Evolutionary conservation across 73 alveolate genomes (phyloP).

Genomic region (Chromera velia): DNA sequence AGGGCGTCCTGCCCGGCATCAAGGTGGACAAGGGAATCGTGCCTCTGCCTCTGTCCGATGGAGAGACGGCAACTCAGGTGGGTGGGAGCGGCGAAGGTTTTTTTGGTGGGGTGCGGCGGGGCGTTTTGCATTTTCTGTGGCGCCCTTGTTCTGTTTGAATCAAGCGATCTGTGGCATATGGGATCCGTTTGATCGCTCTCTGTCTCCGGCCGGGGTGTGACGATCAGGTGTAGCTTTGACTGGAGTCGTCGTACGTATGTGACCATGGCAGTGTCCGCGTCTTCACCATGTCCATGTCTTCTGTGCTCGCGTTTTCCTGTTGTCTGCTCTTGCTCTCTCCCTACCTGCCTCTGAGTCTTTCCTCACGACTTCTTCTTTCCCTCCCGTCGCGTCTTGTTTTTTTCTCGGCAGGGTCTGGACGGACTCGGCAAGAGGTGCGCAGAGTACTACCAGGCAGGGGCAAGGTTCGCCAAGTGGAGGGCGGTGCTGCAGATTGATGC

Average conservation of each 20-base stretch:
- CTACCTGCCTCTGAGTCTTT: too few species aligned
- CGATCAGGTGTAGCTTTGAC: too few species aligned
- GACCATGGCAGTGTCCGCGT: too few species aligned
- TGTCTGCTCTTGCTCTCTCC: slow-evolving; percentile 47
- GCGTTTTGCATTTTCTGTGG: too few species aligned
- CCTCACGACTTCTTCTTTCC: too few species aligned
- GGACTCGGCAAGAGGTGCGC: slow-evolving; percentile 72
- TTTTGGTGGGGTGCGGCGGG: too few species aligned
- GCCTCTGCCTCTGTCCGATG: slow-evolving; percentile 70
- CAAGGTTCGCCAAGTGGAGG: slow-evolving; percentile 96
- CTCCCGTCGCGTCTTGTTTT: not conserved
- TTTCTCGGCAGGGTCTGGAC: slow-evolving; percentile 30
- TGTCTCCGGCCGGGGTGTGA: too few species aligned
- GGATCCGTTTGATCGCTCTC: too few species aligned
- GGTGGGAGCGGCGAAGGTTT: slow-evolving; percentile 17
- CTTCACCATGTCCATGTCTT: too few species aligned
- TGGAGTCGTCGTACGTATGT: too few species aligned
- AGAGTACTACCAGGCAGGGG: slow-evolving; percentile 75
- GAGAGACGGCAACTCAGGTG: slow-evolving; percentile 81
- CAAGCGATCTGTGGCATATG: too few species aligned
- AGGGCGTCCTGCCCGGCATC: slow-evolving; percentile 89
- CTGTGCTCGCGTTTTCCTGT: slow-evolving; percentile 23
- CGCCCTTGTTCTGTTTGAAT: too few species aligned
- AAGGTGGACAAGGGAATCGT: slow-evolving; percentile 87
- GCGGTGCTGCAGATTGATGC: slow-evolving; percentile 74